Conservation (phyloP, 78 protist genomes). For the Pigoraptor vietnamica region DNA sequence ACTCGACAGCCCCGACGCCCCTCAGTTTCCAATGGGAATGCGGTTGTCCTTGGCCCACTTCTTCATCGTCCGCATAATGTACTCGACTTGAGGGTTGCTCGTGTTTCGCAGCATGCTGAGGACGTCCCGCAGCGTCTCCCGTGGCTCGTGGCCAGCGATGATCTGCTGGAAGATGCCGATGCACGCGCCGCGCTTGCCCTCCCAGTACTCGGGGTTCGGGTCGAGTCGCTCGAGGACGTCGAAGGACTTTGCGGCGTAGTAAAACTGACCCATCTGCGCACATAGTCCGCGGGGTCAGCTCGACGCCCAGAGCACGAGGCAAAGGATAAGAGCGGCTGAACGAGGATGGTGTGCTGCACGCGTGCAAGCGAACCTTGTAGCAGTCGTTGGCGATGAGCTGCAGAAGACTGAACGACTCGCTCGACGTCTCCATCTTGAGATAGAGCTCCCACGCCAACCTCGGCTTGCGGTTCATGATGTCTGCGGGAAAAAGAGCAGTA, state of each 20-base stretch:
- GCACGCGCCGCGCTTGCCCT: constrained; percentile 76
- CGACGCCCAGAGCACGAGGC: background rate
- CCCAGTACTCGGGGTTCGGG: constrained; percentile 62
- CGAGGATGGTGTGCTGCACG: too few species aligned
- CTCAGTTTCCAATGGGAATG: background rate
- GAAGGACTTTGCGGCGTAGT: constrained; percentile 77
- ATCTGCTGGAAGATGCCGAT: constrained; percentile 68
- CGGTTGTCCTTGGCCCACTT: constrained; percentile 45
- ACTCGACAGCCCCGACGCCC: background rate
- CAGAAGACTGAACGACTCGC: constrained; percentile 46
- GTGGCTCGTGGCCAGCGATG: constrained; percentile 46
- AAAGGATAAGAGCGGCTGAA: too few species aligned
- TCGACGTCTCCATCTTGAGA: constrained; percentile 57
- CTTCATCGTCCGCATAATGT: constrained; percentile 22
- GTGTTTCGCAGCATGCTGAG: constrained; percentile 24
- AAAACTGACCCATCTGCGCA: constrained; percentile 52
- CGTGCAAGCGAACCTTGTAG: constrained; percentile 60
- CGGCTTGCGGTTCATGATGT: constrained; percentile 48
- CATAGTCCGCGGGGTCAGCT: too few species aligned
- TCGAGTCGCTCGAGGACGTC: constrained; percentile 82
- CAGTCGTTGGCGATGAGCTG: constrained; percentile 83
- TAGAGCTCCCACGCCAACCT: constrained; percentile 74
- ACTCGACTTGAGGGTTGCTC: constrained; percentile 32
- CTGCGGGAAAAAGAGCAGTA: background rate
- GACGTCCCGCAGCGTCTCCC: constrained; percentile 50